Evolutionary conservation across 1,284 basidiomycete genomes (phyloP), one percentile per base, ranked within the genome.

Genomic region (Boletus semigastroideus): DNA sequence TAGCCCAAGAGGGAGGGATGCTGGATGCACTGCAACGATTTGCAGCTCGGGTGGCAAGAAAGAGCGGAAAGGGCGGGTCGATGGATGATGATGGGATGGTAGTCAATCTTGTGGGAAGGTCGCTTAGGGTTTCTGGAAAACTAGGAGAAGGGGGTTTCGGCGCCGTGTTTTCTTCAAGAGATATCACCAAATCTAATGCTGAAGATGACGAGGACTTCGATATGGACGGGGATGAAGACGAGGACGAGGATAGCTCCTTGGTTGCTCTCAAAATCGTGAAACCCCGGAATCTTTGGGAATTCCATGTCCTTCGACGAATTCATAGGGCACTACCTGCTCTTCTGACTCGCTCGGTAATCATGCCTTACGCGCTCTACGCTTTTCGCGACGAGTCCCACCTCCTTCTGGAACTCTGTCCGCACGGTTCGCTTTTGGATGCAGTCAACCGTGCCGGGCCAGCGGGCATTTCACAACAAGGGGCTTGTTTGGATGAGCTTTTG

Each of bases 121-220:
- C 73, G 42, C 93, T 90, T 63, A 78, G 79, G 47, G 82, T 98
- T 10, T 74, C 78, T 6, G 87, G 88, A 57, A 98, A 98, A 71
- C 79, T 99, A 20, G 97, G 97, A 6, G 96, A 99, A 74, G 97
- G 97, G 7, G 94, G 94, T 0, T 99, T 94, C 62, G 97, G 96
- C 0, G 84, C 90, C 3, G 97, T 99, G 11, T 99, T 97, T 74
- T 83, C 86, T 54, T 93, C 88, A 5, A 77, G 79, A 52, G 83
- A 85, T 59, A 62, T 81, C n/a, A 78, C 69, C 19, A 66, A 66
- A 31, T 53, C 58, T 10, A 55, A 59, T 11, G 76, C 80, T 4
- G 37, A 38, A 5, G 82, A 82, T 8, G 77, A 79, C 14, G 75
- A 78, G 0, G 82, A 85, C 25, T 75, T 80, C 6, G 78, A 82